Evolutionary conservation across 805 yeast species (phyloP).

Genomic region (Cyberlindnera mississippiensis): DNA sequence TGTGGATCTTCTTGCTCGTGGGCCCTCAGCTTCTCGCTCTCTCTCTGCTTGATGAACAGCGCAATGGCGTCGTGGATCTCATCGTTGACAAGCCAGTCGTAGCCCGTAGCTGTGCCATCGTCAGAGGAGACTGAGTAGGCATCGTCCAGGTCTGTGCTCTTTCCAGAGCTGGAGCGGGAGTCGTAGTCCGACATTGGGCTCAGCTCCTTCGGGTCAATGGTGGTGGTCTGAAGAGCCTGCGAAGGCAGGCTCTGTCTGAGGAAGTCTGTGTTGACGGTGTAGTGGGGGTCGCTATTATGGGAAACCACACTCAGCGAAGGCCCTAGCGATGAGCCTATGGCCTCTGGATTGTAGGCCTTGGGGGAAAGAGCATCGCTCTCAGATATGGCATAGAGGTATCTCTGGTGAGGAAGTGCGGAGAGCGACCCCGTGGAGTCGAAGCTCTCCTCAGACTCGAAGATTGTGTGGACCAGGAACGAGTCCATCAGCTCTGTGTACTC

Average conservation of each 20-base stretch:
- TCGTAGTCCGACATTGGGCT: not conserved
- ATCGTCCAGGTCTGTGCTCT: not conserved
- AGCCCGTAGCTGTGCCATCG: not conserved
- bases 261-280: not conserved
- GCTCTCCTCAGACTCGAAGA: not conserved
- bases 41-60: conserved; percentile 24
- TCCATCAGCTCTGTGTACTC: conserved; percentile 7
- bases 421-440: not conserved
- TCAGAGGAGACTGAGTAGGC: not conserved
- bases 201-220: conserved; percentile 2
- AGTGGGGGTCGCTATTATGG: not conserved
- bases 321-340: not conserved
- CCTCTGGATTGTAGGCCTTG: not conserved
- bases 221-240: not conserved
- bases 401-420: not conserved
- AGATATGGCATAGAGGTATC: not conserved
- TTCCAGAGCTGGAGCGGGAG: not conserved
- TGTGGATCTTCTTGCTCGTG: not conserved
- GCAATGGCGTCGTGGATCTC: conserved; percentile 27
- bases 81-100: conserved; percentile 25
- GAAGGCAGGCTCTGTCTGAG: not conserved
- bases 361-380: not conserved
- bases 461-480: conserved; percentile 4
- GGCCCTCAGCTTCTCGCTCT: not conserved
- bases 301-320: not conserved